Evolutionary conservation across 768 basidiomycete species (phyloP).

Genomic region (Termitomyces sp.): DNA sequence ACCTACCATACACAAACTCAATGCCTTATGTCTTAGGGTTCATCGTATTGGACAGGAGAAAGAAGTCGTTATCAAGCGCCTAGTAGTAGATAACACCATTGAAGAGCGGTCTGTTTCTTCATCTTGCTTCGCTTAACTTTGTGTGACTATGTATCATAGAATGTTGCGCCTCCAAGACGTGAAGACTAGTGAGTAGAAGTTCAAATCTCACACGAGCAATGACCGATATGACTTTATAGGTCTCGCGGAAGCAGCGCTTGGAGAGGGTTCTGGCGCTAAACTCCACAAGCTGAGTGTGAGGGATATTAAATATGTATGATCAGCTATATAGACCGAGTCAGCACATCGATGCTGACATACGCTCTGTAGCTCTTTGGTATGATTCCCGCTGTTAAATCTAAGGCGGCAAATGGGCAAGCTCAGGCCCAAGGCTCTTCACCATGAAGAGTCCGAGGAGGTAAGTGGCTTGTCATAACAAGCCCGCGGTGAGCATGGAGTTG

Average conservation of each 20-base stretch:
- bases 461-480: not conserved
- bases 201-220: not conserved
- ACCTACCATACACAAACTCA: constrained; percentile 17
- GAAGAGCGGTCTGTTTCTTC: constrained; percentile 64
- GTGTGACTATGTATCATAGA: constrained; percentile 25
- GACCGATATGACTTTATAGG: constrained; percentile 26
- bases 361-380: constrained; percentile 35
- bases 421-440: constrained; percentile 1
- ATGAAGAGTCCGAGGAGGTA: not conserved
- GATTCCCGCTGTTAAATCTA: constrained; percentile 16
- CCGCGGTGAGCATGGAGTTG: constrained; percentile 4
- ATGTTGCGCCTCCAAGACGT: constrained; percentile 70
- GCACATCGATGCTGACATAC: not conserved
- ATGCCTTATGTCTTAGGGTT: constrained; percentile 40
- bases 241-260: constrained; percentile 66
- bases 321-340: not conserved
- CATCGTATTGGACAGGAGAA: constrained; percentile 74
- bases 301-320: constrained; percentile 58
- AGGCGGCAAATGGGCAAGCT: not conserved
- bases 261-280: constrained; percentile 61
- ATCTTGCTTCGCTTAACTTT: not conserved
- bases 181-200: constrained; percentile 46
- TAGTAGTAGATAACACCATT: constrained; percentile 65
- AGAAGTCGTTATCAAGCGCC: constrained; percentile 61
- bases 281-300: constrained; percentile 66